Percentiles rank a stretch among this genome's conserved stretches.
These are phyloP conservation scores for Phytophthora lateralis DNA, from an alignment of 352 stramenopile genomes.

Conservation along the genomic window DNA sequence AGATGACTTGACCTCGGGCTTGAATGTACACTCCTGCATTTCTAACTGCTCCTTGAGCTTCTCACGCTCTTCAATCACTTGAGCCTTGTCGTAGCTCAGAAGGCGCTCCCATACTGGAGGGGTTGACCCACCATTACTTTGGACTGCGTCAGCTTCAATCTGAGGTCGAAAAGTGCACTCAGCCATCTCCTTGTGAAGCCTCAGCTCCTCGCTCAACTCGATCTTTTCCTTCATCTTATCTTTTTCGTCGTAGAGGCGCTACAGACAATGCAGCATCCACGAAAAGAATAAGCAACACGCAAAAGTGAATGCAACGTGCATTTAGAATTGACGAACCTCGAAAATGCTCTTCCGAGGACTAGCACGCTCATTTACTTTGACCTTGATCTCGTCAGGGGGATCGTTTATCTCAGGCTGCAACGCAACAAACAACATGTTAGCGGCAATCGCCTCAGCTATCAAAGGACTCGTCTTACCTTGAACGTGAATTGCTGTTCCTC, in stretches of 20 bases:
- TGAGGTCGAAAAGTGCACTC: slow-evolving; percentile 82
- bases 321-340: slow-evolving; percentile 56
- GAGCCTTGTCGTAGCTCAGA: slow-evolving; percentile 78
- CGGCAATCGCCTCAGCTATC: slow-evolving; percentile 1
- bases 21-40: slow-evolving; percentile 83
- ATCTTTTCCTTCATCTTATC: slow-evolving; percentile 83
- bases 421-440: slow-evolving; percentile 19
- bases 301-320: slow-evolving; percentile 17
- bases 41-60: slow-evolving; percentile 74
- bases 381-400: slow-evolving; percentile 58
- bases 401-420: slow-evolving; percentile 63
- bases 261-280: slow-evolving; percentile 7
- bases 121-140: slow-evolving; percentile 38
- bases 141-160: slow-evolving; percentile 47
- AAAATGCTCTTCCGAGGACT: slow-evolving; percentile 79
- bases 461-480: slow-evolving; percentile 52
- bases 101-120: slow-evolving; percentile 78
- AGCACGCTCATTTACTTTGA: slow-evolving; percentile 61
- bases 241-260: slow-evolving; percentile 85
- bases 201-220: slow-evolving; percentile 67
- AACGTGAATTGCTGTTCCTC: slow-evolving; percentile 74
- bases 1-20: slow-evolving; percentile 70
- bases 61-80: slow-evolving; percentile 79
- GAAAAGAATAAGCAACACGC: slow-evolving; percentile 23
- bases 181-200: slow-evolving; percentile 75